These are phyloP conservation scores for Phanerochaete sordida DNA, from an alignment of 768 basidiomycete genomes.

Conservation along the genomic window DNA sequence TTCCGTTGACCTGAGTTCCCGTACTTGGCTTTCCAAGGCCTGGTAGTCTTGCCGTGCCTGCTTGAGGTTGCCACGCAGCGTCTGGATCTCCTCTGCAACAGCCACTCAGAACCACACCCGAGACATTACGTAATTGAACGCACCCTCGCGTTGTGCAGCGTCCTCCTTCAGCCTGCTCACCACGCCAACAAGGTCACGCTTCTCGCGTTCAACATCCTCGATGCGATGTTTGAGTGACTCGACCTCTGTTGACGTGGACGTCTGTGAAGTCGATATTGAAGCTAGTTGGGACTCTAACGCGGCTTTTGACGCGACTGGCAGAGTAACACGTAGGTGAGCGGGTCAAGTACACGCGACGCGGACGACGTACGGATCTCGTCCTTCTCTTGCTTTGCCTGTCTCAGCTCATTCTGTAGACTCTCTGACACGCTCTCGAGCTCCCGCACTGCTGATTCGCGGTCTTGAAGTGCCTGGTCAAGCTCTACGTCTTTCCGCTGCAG, in stretches of 20 bases:
- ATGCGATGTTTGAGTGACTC: slow-evolving; percentile 56
- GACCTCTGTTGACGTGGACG: slow-evolving; percentile 59
- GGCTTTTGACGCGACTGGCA: slow-evolving; percentile 41
- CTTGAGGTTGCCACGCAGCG: slow-evolving; percentile 63
- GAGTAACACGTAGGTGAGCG: slow-evolving; percentile 18
- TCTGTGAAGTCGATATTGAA: slow-evolving; percentile 53
- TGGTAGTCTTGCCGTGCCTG: slow-evolving; percentile 75
- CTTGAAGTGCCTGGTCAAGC: slow-evolving; percentile 80
- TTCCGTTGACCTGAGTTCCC: slow-evolving; percentile 72
- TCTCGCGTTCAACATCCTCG: slow-evolving; percentile 83
- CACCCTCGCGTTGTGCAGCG: slow-evolving; percentile 70
- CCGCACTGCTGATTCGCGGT: slow-evolving; percentile 59
- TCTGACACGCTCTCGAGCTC: slow-evolving; percentile 56
- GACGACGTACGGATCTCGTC: slow-evolving; percentile 56
- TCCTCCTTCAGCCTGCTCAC: slow-evolving; percentile 83
- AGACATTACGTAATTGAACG: slow-evolving; percentile 13
- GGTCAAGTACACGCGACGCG: background rate
- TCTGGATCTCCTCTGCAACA: slow-evolving; percentile 66
- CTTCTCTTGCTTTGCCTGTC: slow-evolving; percentile 54
- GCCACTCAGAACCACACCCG: background rate
- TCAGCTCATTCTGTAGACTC: slow-evolving; percentile 51
- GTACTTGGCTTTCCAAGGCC: slow-evolving; percentile 58
- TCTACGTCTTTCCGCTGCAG: slow-evolving; percentile 74
- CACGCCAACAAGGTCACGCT: slow-evolving; percentile 81
- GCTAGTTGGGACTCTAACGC: slow-evolving; percentile 54